Evolutionary conservation across 1,284 basidiomycete species (phyloP).

Genomic region (Volvariella volvacea): DNA sequence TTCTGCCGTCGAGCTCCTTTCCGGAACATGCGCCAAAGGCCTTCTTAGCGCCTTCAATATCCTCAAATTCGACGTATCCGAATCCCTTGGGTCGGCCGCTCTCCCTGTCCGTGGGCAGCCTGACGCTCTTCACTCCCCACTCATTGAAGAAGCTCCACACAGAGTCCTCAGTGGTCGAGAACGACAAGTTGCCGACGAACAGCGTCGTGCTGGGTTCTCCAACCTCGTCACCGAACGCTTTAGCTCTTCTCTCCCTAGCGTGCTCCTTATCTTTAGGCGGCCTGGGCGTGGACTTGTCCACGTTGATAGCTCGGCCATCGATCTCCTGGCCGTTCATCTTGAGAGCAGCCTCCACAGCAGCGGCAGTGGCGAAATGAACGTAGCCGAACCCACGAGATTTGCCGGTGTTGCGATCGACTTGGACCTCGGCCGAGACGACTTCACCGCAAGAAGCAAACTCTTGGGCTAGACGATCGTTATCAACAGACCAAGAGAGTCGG

Average conservation of each 20-base stretch:
- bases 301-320: conserved; percentile 85
- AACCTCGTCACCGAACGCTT: conserved; percentile 67
- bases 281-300: conserved; percentile 74
- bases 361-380: conserved; percentile 82
- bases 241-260: conserved; percentile 64
- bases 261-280: conserved; percentile 50
- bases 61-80: conserved; percentile 92
- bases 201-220: conserved; percentile 74
- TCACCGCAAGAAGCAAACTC: conserved; percentile 91
- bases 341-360: conserved; percentile 75
- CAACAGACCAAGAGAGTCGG: conserved; percentile 93
- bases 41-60: conserved; percentile 75
- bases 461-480: conserved; percentile 91
- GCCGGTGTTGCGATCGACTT: conserved; percentile 86
- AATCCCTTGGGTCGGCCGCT: conserved; percentile 92
- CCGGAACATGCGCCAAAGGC: conserved; percentile 73
- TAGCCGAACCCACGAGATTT: conserved; percentile 92
- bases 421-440: conserved; percentile 82
- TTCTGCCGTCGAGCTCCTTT: conserved; percentile 78
- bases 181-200: conserved; percentile 91
- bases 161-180: conserved; percentile 74
- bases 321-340: conserved; percentile 79
- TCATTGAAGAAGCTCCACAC: conserved; percentile 93
- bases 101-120: conserved; percentile 92
- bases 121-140: conserved; percentile 85